Percentiles rank a stretch among this genome's conserved stretches.
These are phyloP conservation scores for Calonectria pseudoreteaudii DNA, from an alignment of 2,329 filamentous ascomycete genomes.

Conservation along the genomic window DNA sequence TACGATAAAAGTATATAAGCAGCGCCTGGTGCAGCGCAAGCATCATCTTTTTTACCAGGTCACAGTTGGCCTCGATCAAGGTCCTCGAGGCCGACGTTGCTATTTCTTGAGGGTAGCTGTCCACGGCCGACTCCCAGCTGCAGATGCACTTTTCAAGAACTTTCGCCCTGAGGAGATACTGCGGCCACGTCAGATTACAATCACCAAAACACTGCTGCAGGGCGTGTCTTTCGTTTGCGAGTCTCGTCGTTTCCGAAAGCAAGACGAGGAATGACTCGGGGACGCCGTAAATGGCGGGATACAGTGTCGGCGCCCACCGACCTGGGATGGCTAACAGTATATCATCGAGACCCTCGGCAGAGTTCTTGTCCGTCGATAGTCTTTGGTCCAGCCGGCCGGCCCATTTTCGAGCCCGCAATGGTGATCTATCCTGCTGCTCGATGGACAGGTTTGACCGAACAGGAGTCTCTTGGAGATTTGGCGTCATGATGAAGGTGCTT, in stretches of 20 bases:
- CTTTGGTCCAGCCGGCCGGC: not conserved
- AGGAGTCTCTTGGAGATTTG: not conserved
- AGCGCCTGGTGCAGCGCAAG: not conserved
- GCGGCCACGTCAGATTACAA: not conserved
- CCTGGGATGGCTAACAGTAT: not conserved
- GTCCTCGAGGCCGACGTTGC: not conserved
- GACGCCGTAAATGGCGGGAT: not conserved
- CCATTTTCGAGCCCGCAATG: not conserved
- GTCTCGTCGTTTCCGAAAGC: not conserved
- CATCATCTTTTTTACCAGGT: constrained; percentile 8
- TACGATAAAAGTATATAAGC: constrained; percentile 10
- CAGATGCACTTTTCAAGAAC: constrained; percentile 7
- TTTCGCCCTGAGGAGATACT: not conserved
- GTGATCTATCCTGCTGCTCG: not conserved
- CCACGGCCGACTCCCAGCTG: not conserved
- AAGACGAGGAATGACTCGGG: constrained; percentile 8
- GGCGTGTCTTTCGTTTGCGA: constrained; percentile 1
- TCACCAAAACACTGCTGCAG: not conserved
- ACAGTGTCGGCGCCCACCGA: not conserved
- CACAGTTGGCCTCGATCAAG: not conserved
- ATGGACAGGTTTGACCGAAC: not conserved
- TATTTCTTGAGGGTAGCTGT: not conserved
- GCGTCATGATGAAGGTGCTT: not conserved
- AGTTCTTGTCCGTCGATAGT: not conserved
- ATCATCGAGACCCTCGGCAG: not conserved